phyloP scores from a whole-genome alignment of 2,329 filamentous ascomycete species.

The Blastomyces emzantsi region DNA sequence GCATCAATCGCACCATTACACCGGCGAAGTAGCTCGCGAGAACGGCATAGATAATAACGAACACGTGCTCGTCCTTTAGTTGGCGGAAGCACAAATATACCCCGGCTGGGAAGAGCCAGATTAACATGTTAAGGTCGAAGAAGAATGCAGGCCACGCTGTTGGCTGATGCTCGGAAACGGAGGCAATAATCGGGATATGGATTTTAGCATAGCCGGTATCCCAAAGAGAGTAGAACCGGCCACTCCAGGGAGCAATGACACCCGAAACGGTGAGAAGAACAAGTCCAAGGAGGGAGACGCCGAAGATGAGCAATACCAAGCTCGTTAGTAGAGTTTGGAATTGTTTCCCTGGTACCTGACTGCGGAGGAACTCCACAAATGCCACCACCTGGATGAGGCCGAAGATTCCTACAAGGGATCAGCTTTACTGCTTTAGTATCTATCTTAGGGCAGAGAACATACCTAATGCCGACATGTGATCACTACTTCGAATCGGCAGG shows the following conservation, averaged over 20 bases:
- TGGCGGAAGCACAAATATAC: constrained; percentile 97
- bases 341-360: constrained; percentile 82
- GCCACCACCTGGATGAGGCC: constrained; percentile 89
- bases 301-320: constrained; percentile 65
- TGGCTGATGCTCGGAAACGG: constrained; percentile 98
- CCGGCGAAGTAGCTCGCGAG: constrained; percentile 97
- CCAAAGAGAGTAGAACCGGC: constrained; percentile 98
- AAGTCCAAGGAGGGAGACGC: constrained; percentile 64
- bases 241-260: constrained; percentile 93
- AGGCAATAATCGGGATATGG: constrained; percentile 98
- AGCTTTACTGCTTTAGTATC: not conserved
- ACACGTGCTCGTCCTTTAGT: constrained; percentile 92
- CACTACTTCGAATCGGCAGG: constrained; percentile 88
- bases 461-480: constrained; percentile 97
- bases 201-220: constrained; percentile 98
- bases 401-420: constrained; percentile 63
- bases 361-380: constrained; percentile 81
- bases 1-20: constrained; percentile 98
- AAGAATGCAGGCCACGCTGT: constrained; percentile 99
- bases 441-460: constrained; percentile 26
- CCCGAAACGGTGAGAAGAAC: constrained; percentile 74
- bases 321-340: constrained; percentile 83
- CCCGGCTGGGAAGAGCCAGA: constrained; percentile 98
- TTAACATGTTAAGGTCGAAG: constrained; percentile 95
- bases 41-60: constrained; percentile 94